These are phyloP conservation scores for Trypanosoma mega DNA, from an alignment of 208 protist species.

Conservation along the genomic window DNA sequence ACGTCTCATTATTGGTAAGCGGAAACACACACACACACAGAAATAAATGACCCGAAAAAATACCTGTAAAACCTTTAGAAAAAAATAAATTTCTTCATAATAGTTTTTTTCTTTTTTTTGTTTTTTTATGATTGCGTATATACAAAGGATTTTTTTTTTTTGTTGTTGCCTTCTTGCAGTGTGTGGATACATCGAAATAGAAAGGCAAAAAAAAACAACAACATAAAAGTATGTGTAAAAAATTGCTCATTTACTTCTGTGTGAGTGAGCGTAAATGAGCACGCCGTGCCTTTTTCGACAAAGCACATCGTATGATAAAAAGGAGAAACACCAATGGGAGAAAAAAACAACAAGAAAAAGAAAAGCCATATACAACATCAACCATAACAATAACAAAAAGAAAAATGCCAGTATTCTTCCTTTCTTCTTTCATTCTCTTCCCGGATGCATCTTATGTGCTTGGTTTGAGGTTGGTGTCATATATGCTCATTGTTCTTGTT, in stretches of 20 bases:
- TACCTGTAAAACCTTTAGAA: conserved; percentile 2
- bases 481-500: conserved; percentile 33
- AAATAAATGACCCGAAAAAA: no score
- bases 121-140: no score
- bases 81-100: conserved; percentile 3
- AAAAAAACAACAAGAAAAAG: not conserved
- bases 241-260: not conserved
- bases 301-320: not conserved
- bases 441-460: not conserved
- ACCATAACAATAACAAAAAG: conserved; percentile 10
- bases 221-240: no score
- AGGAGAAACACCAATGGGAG: conserved; percentile 8
- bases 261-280: not conserved
- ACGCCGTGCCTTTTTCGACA: no score
- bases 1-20: no score
- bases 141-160: no score
- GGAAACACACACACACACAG: no score
- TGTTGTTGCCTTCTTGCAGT: no score
- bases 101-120: no score
- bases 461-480: not conserved
- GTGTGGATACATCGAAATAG: not conserved
- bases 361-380: conserved; percentile 5
- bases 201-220: not conserved
- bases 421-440: conserved; percentile 4
- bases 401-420: conserved; percentile 11